A percentile compares a stretch with the other conserved stretches of the same genome.
Conservation (phyloP, 345 rosid species). For the Microcos paniculata region DNA sequence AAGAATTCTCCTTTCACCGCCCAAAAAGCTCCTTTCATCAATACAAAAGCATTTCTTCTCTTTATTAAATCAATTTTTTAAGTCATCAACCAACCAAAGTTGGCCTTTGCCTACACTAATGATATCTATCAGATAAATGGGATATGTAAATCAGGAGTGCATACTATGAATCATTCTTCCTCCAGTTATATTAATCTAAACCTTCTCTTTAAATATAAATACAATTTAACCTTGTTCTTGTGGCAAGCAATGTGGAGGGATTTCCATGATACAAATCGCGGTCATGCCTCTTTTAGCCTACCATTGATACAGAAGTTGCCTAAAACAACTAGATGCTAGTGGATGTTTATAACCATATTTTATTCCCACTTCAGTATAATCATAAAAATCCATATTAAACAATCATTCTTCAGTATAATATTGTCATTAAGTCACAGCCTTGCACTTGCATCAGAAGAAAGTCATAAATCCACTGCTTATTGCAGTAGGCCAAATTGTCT, state of each 20-base stretch:
- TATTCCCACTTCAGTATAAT: not conserved
- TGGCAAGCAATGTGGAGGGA: conserved; percentile 7
- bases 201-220: not conserved
- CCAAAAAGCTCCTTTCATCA: not conserved
- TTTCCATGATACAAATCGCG: conserved; percentile 8
- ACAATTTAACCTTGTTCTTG: not conserved
- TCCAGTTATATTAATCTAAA: not conserved
- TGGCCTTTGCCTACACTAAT: not conserved
- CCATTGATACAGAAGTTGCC: conserved; percentile 15
- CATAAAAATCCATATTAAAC: not conserved
- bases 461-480: not conserved
- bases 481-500: conserved; percentile 25
- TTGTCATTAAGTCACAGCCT: not conserved
- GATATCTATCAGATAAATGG: conserved; percentile 8
- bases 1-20: conserved; percentile 15
- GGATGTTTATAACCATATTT: conserved; percentile 18
- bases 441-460: not conserved
- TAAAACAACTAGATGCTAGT: conserved; percentile 13
- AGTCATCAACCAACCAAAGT: conserved; percentile 18
- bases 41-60: not conserved
- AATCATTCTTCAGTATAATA: not conserved
- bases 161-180: conserved; percentile 1
- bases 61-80: not conserved
- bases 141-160: conserved; percentile 1
- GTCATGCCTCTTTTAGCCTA: conserved; percentile 26